Evolutionary conservation across 495 filamentous ascomycete species (phyloP), one percentile per base, ranked within the genome.

Genomic region (Podospora pseudocomata): DNA sequence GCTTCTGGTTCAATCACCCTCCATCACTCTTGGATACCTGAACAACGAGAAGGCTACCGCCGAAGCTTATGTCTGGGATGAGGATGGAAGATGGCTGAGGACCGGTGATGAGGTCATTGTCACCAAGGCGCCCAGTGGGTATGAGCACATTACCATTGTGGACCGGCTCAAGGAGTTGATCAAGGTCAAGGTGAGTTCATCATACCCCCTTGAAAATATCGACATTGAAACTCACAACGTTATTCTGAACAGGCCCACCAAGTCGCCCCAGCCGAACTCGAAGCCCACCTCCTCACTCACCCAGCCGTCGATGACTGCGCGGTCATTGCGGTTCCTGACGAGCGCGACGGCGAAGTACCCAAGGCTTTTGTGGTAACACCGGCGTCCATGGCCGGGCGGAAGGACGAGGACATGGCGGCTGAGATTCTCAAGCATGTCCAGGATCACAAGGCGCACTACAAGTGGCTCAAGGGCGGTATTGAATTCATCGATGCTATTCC

Each of bases 91-190:
- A n/a, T 97, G 91, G 88, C 88, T 97, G 84, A 85, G 85, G 23
- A 97, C 93, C 0, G 93, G 93, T 26, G 93, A 97, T 72, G 92
- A 96, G 74, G 93, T 89, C 0, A 83, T 93, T 13, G 79, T 96
- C 26, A 81, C 84, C 18, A 83, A 86, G 75, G 77, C 85, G 18
- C 85, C 89, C 0, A 78, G 81, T 5, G 90, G 89, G 9, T 79
- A 89, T 62, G 92, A 96, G 76, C 93, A 97, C 73, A 70, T 96
- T 44, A 88, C 89, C 70, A 91, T 97, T 56, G 90, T 93, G 3
- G 93, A 97, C 74, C 87, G 93, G 2, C 89, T 97, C 73, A 97
- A 97, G 82, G 93, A 97, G 78, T 80, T 97, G 64, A 96, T 97
- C 80, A 97, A 97, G 79, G 90, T 93, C 72, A 96, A 96, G 87